A percentile compares a stretch with the other conserved stretches of the same genome.
These are phyloP conservation scores for Plasmodium reichenowi DNA, from an alignment of 169 alveolate species.

Conservation along the genomic window DNA sequence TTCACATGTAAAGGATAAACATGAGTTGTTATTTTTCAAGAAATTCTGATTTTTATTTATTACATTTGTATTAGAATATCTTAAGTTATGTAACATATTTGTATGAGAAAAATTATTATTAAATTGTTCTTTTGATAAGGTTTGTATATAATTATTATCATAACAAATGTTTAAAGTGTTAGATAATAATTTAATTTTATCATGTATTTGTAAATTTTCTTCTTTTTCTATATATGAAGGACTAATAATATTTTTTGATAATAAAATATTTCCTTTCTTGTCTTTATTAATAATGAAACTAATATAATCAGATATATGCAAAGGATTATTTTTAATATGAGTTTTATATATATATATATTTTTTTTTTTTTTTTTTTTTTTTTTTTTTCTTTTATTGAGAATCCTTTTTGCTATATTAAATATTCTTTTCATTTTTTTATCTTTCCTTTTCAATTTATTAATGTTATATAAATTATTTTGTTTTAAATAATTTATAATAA, in stretches of 20 bases:
- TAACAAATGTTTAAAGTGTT: neutral
- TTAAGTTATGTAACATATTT: too few species aligned
- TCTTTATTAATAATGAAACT: constrained; percentile 34
- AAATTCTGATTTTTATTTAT: too few species aligned
- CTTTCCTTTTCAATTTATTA: constrained; percentile 41
- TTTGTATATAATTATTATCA: neutral
- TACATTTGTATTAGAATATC: too few species aligned
- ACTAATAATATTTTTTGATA: constrained; percentile 49
- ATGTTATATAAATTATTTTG: constrained; percentile 54
- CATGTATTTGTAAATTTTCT: constrained; percentile 48
- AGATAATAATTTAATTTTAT: constrained; percentile 27
- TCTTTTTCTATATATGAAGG: constrained; percentile 25
- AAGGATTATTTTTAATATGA: neutral
- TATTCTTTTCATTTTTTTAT: constrained; percentile 71
- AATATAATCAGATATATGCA: constrained; percentile 15
- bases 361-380: constrained; percentile 28
- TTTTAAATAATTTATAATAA: constrained; percentile 63
- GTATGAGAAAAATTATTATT: too few species aligned
- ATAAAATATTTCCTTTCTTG: constrained; percentile 64
- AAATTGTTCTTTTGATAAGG: too few species aligned
- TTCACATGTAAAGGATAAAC: too few species aligned
- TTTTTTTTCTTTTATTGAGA: constrained; percentile 4
- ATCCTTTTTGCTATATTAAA: constrained; percentile 28
- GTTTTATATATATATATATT: neutral
- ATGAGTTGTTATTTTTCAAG: too few species aligned